Base-by-base conservation (phyloP, 345 rosid genomes). In the Mercurialis annua region DNA sequence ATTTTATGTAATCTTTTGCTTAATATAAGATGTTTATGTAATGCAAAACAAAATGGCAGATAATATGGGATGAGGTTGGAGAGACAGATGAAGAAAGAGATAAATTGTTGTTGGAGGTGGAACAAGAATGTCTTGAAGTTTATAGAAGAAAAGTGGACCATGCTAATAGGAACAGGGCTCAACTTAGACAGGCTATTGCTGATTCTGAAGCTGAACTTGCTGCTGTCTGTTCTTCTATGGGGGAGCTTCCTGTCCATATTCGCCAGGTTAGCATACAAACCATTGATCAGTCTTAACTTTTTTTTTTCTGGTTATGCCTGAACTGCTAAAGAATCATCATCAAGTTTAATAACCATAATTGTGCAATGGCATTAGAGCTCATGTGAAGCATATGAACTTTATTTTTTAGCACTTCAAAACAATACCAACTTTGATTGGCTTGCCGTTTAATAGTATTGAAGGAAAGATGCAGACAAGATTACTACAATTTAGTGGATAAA, bases 11-110 rank as follows among this genome's bases (percentile, higher is more conserved):
- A 43, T 24, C 6, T 49, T 21, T 38, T 65, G 20, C 26, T 24
- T 34, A 8, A 6, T 53, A 1, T 23, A 47, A 59, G 66, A n/a
- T 14, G 16, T 12, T 34, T 46, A 40, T 17, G 1, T 26, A 18
- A 9, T 21, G 5, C 27, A 26, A 36, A 50, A 27, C 49, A 71
- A 40, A 40, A 7, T 40, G 44, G 72, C 65, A 94, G 99, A 85
- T 89, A 43, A 94, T 91, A 42, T 94, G 99, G 99, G 88, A 89
- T 81, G 99, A 95, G 82, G 92, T 95, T 58, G 99, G 99, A 50
- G 99, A 94, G 82, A 66, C 86, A 0, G 89, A 89, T 66, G 47
- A 80, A 26, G 97, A 92, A n/a, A 83, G 92, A 76, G 99, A 94
- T 60, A 79, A 83, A 73, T 89, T 89, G 97, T 71, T 94, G 64